Evolutionary conservation across 305 asterid genomes (phyloP), one percentile per base, ranked within the genome.

Genomic region (Caryopteris hybrid): DNA sequence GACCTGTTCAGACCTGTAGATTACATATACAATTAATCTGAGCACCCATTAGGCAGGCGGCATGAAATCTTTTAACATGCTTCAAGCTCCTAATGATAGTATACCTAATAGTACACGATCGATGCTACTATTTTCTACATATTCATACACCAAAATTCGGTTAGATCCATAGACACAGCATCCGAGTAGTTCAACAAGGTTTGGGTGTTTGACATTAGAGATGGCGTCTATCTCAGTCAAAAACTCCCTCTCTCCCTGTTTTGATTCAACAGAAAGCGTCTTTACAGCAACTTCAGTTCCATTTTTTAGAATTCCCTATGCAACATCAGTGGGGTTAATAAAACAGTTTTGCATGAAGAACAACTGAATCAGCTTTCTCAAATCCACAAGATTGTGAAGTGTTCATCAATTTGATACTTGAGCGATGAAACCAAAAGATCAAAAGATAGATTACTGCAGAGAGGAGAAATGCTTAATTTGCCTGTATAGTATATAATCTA

Each of bases 211-310:
- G 73, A 88, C 96, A 67, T 83, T 79, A 54, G 97, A 88, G 75
- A 90, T 88, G 42, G 93, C 84, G 74, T 86, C 90, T 31, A 92
- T 92, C 86, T 92, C 98, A 4, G 92, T 76, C 79, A 90, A 71
- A 80, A 92, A 92, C 83, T 92, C 97, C n/a, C 78, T 88, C 65
- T 53, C 76, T 21, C 98, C 98, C 76, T 89, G 98, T 78, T 75
- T 87, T 53, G 98, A 92, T 80, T 76, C 90, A n/a, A 85, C 82
- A 71, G 95, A 78, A 50, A 92, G 95, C 39, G 74, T 78, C 88
- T 92, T 92, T 50, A 92, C 87, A 27, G 98, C 98, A 63, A 92
- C 75, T 74, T 72, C 81, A 51, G 43, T 78, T 58, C 96, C 91
- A 71, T 79, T 76, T 73, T 60, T 82, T 8, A 92, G 88, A 33